phyloP scores from a whole-genome alignment of 176 grass and related monocot species.

The Otatea glauca region DNA sequence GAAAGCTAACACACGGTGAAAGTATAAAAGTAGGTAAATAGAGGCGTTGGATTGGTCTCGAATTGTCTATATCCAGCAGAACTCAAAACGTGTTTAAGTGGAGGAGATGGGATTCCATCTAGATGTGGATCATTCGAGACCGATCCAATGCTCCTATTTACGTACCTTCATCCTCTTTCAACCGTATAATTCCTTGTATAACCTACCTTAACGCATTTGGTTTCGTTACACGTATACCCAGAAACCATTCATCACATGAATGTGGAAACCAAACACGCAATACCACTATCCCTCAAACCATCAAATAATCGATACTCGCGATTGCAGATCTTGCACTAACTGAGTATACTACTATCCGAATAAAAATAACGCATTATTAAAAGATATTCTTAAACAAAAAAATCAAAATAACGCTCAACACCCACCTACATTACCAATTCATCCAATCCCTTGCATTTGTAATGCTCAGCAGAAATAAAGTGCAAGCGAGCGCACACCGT shows the following conservation, averaged over 20 bases:
- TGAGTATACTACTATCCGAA: background rate
- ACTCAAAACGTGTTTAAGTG: too few species aligned
- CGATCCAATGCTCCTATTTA: too few species aligned
- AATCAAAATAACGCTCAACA: background rate
- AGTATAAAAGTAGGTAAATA: too few species aligned
- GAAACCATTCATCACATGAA: background rate
- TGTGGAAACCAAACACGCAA: background rate
- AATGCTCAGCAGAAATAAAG: background rate
- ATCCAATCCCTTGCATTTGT: background rate
- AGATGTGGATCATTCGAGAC: too few species aligned
- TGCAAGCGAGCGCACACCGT: slow-evolving; percentile 41
- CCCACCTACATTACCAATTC: slow-evolving; percentile 8
- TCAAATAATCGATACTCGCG: background rate
- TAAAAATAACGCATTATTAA: too few species aligned
- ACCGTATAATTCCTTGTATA: background rate
- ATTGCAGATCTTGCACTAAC: background rate
- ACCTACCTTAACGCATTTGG: background rate
- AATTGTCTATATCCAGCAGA: too few species aligned
- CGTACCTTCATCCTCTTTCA: too few species aligned
- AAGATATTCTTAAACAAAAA: too few species aligned
- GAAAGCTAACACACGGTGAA: too few species aligned
- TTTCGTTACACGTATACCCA: background rate
- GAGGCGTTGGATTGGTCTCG: too few species aligned
- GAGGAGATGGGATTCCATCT: too few species aligned
- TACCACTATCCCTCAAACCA: background rate